Evolutionary conservation across 2,329 filamentous ascomycete species (phyloP).

Genomic region (Fusarium sp.): DNA sequence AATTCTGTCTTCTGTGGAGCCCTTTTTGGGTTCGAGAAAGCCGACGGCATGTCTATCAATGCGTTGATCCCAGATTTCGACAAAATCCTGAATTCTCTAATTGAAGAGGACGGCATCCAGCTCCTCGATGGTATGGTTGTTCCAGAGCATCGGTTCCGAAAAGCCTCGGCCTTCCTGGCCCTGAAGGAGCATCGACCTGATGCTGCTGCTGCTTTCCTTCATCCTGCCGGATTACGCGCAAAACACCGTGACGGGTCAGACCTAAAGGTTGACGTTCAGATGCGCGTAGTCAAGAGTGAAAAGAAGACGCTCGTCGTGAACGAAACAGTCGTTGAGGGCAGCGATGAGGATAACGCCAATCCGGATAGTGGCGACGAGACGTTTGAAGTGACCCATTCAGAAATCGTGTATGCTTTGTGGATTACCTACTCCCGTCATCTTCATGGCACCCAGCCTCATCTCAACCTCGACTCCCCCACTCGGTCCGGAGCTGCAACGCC

Average conservation of each 20-base stretch:
- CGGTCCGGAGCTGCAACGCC: constrained; percentile 79
- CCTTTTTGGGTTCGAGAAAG: constrained; percentile 89
- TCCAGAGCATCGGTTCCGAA: constrained; percentile 94
- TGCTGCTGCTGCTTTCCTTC: constrained; percentile 83
- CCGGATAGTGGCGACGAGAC: constrained; percentile 57
- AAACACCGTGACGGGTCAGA: constrained; percentile 92
- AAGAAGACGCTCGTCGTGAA: constrained; percentile 74
- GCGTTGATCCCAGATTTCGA: constrained; percentile 91
- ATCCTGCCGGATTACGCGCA: constrained; percentile 87
- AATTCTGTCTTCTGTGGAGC: constrained; percentile 96
- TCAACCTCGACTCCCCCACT: constrained; percentile 74
- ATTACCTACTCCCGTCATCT: constrained; percentile 96
- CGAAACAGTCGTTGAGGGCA: constrained; percentile 75
- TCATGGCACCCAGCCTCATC: constrained; percentile 77
- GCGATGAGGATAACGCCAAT: constrained; percentile 67
- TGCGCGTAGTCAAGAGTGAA: constrained; percentile 95
- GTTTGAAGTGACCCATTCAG: constrained; percentile 71
- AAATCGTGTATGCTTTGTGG: constrained; percentile 96
- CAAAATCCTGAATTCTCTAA: constrained; percentile 84
- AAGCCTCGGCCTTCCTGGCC: constrained; percentile 87
- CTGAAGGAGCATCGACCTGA: constrained; percentile 88
- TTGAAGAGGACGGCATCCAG: constrained; percentile 87
- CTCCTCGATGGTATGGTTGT: constrained; percentile 96
- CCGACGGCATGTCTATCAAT: constrained; percentile 84
- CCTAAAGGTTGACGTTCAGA: constrained; percentile 94